These are phyloP conservation scores for Filobasidium wieringae DNA, from an alignment of 768 basidiomycete genomes.

Conservation along the genomic window DNA sequence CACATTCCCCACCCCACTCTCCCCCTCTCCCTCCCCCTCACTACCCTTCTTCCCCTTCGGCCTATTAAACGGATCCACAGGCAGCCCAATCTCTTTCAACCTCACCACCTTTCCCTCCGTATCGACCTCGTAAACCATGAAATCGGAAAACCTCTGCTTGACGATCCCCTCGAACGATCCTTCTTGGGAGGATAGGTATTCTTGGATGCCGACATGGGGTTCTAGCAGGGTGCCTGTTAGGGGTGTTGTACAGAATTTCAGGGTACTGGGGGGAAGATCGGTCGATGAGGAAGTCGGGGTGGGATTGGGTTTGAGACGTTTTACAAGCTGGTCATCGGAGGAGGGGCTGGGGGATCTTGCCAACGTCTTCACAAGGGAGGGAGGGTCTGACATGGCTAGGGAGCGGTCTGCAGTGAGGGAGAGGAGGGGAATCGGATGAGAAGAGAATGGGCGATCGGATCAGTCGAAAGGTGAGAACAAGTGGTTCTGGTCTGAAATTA, in stretches of 20 bases:
- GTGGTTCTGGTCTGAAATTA: too few species aligned
- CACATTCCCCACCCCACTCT: not conserved
- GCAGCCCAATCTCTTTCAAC: constrained; percentile 64
- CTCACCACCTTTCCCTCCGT: constrained; percentile 67
- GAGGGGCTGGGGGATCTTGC: too few species aligned
- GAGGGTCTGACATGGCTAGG: too few species aligned
- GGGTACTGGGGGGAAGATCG: constrained; percentile 17
- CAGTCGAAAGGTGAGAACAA: too few species aligned
- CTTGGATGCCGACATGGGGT: constrained; percentile 77
- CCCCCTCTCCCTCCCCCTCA: constrained; percentile 19
- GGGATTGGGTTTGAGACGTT: constrained; percentile 18
- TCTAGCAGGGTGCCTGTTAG: constrained; percentile 43
- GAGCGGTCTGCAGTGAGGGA: too few species aligned
- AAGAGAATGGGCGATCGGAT: too few species aligned
- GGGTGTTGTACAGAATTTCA: constrained; percentile 32
- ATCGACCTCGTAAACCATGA: constrained; percentile 84
- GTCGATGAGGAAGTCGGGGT: constrained; percentile 21
- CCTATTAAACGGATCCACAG: constrained; percentile 43
- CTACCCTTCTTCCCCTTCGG: constrained; percentile 37
- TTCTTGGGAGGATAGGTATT: constrained; percentile 62
- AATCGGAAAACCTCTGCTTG: constrained; percentile 97
- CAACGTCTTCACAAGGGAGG: too few species aligned
- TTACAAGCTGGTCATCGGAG: not conserved
- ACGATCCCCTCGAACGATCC: constrained; percentile 80
- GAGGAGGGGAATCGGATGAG: too few species aligned